Percentiles rank a stretch among this genome's conserved stretches.
These are phyloP conservation scores for Quercus phellos DNA, from an alignment of 331 rosid species.

Conservation along the genomic window DNA sequence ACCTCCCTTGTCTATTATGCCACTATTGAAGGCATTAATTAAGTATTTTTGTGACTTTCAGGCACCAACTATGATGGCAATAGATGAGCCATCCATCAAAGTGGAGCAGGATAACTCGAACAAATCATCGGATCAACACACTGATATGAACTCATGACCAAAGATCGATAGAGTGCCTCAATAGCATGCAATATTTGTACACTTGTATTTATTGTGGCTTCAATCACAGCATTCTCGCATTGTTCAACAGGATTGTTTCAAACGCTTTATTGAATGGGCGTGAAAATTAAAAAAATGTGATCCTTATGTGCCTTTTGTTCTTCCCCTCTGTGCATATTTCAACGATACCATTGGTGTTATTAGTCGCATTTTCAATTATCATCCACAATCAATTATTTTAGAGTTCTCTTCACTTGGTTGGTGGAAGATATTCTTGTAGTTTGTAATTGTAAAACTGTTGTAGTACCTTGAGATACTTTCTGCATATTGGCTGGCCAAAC, in stretches of 20 bases:
- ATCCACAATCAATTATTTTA: too few relatives aligned
- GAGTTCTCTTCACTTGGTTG: not conserved
- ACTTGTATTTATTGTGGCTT: not conserved
- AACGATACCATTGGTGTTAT: not conserved
- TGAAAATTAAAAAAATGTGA: not conserved
- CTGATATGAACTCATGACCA: conserved; percentile 18
- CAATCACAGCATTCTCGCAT: not conserved
- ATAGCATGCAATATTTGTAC: conserved; percentile 5
- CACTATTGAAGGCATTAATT: not conserved
- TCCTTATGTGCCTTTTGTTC: not conserved
- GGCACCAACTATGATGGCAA: conserved; percentile 26
- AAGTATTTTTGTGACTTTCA: conserved; percentile 14
- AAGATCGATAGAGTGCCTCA: not conserved
- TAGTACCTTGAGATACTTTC: too few relatives aligned
- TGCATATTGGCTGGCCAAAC: too few relatives aligned
- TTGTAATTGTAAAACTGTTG: not conserved
- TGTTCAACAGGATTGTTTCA: not conserved
- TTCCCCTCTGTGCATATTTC: not conserved
- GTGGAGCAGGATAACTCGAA: conserved; percentile 33
- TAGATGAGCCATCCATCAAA: conserved; percentile 39
- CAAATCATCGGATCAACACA: conserved; percentile 27
- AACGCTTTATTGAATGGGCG: not conserved
- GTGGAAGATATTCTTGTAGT: not conserved
- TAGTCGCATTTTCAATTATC: not conserved
- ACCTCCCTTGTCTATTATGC: not conserved